Evolutionary conservation across 108 stramenopile species (phyloP).

Genomic region (Craspedostauros australis): DNA sequence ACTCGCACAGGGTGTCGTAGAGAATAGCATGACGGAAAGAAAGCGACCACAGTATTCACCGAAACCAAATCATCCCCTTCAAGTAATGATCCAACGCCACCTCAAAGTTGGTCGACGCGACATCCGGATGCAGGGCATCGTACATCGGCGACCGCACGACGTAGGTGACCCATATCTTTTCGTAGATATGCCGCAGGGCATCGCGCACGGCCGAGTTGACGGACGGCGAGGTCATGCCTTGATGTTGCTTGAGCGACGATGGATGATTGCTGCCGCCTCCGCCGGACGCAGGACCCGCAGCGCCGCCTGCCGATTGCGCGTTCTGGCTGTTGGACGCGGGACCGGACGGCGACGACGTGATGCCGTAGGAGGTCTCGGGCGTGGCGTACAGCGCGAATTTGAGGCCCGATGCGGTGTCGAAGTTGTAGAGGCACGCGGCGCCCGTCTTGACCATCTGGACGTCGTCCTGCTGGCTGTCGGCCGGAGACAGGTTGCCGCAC

Average conservation of each 20-base stretch:
- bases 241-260: no score
- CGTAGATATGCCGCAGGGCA: slow-evolving; percentile 77
- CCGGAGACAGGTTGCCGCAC: slow-evolving; percentile 65
- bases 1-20: no score
- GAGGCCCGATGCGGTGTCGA: slow-evolving; percentile 75
- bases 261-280: no score
- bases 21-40: no score
- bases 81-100: slow-evolving; percentile 63
- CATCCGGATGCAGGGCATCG: slow-evolving; percentile 35
- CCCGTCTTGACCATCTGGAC: slow-evolving; percentile 78
- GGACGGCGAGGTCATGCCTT: slow-evolving; percentile 17
- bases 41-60: slow-evolving; percentile 40
- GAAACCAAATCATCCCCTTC: slow-evolving; percentile 77
- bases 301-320: no score
- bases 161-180: slow-evolving; percentile 78
- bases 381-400: slow-evolving; percentile 80
- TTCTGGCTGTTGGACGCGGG: neutral
- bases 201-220: slow-evolving; percentile 44
- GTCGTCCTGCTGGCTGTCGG: slow-evolving; percentile 15
- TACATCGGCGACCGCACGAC: slow-evolving; percentile 83
- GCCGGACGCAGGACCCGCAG: no score
- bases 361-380: slow-evolving; percentile 11
- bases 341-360: neutral
- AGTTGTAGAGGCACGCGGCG: slow-evolving; percentile 71
- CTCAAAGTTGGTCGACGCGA: slow-evolving; percentile 78